Evolutionary conservation across 1,284 basidiomycete species (phyloP).

Genomic region (Dichomitus squalens): DNA sequence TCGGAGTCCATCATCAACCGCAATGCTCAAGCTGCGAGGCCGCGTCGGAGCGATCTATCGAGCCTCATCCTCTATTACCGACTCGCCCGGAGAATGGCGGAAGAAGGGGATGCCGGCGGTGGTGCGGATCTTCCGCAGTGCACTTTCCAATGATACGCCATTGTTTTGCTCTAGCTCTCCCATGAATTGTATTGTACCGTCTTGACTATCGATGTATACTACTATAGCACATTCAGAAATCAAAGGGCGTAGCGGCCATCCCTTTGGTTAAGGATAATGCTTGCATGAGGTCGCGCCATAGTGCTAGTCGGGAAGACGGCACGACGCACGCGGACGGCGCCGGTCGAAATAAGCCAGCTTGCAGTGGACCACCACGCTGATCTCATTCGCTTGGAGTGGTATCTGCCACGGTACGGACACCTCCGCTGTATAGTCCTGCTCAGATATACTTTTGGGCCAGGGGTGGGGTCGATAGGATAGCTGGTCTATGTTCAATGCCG

Average conservation of each 20-base stretch:
- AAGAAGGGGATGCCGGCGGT: constrained; percentile 11
- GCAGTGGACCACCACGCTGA: constrained; percentile 17
- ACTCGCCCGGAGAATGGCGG: constrained; percentile 29
- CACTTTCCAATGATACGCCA: constrained; percentile 25
- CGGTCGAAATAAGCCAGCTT: constrained; percentile 10
- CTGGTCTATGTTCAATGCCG: constrained; percentile 4
- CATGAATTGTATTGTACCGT: not conserved
- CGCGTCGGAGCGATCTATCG: constrained; percentile 34
- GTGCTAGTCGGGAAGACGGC: not conserved
- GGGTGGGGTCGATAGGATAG: constrained; percentile 7
- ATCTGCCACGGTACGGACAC: constrained; percentile 11
- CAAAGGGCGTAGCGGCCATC: not conserved
- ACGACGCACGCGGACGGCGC: constrained; percentile 11
- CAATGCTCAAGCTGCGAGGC: constrained; percentile 43
- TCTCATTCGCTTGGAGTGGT: constrained; percentile 2
- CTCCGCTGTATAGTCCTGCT: constrained; percentile 2
- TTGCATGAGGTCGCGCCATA: not conserved
- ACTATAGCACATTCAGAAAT: not conserved
- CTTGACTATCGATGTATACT: not conserved
- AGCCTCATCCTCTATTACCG: constrained; percentile 39
- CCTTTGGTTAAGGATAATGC: not conserved
- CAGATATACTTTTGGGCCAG: constrained; percentile 4
- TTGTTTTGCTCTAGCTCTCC: not conserved
- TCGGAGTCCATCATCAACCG: constrained; percentile 55
- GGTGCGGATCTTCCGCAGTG: constrained; percentile 17